Conservation (phyloP, 1,284 basidiomycete species). For the Anthracocystis walkeri region DNA sequence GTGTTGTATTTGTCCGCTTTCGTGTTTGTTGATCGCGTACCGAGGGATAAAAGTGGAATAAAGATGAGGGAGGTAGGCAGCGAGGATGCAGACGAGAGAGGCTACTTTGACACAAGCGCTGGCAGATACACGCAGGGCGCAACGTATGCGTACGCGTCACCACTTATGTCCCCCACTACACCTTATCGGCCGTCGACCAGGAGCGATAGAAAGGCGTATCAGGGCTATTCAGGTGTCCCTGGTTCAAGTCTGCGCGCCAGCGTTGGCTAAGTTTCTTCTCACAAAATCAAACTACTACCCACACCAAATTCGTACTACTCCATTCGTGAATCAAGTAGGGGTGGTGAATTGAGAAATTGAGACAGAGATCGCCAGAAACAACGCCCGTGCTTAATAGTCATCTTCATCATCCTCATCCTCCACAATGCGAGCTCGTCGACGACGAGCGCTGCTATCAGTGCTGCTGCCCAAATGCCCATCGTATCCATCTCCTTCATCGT, state of each 20-base stretch:
- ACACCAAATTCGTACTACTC: too few relatives aligned
- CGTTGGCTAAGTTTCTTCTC: not conserved
- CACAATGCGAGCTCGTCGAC: slow-evolving; percentile 28
- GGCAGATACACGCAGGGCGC: not conserved
- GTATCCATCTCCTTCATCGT: slow-evolving; percentile 3
- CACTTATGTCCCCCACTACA: not conserved
- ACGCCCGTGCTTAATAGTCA: not conserved
- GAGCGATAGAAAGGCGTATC: not conserved
- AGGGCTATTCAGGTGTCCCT: not conserved
- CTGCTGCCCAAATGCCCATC: slow-evolving; percentile 16
- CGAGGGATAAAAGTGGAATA: not conserved
- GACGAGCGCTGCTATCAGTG: slow-evolving; percentile 27
- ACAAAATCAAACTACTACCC: too few relatives aligned
- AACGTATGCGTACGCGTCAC: too few relatives aligned
- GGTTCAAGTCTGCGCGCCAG: slow-evolving; percentile 12
- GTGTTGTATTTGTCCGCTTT: slow-evolving; percentile 38
- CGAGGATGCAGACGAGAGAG: not conserved
- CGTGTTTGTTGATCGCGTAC: slow-evolving; percentile 37
- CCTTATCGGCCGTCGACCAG: too few relatives aligned
- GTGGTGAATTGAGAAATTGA: too few relatives aligned
- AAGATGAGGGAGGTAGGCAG: not conserved
- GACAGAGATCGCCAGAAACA: too few relatives aligned
- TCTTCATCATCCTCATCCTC: slow-evolving; percentile 30
- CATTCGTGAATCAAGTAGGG: too few relatives aligned
- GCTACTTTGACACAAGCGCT: not conserved